phyloP scores from a whole-genome alignment of 805 yeast genomes.

The Kluyveromyces starmeri region DNA sequence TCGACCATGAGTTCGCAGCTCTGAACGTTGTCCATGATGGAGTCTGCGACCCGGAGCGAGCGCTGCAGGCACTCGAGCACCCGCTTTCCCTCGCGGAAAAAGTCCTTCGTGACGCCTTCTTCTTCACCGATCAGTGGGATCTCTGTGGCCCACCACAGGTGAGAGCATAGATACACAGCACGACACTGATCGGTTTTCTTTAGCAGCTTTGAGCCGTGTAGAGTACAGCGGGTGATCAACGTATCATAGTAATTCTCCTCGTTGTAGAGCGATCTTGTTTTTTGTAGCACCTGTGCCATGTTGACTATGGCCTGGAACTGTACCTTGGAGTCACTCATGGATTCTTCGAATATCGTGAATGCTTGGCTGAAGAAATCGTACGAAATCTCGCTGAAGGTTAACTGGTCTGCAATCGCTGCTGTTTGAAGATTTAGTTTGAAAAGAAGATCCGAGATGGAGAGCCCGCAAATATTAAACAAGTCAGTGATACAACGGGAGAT shows the following conservation, averaged over 20 bases:
- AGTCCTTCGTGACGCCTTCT: conserved; percentile 34
- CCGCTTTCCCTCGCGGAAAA: conserved; percentile 50
- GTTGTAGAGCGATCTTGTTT: conserved; percentile 40
- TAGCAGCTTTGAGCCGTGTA: conserved; percentile 79
- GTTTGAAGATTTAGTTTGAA: conserved; percentile 48
- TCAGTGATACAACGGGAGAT: conserved; percentile 64
- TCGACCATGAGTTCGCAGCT: conserved; percentile 79
- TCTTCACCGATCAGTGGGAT: conserved; percentile 38
- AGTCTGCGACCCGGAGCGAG: conserved; percentile 82
- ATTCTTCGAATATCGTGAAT: conserved; percentile 72
- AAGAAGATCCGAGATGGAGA: conserved; percentile 25
- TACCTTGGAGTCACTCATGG: conserved; percentile 42
- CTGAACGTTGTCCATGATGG: conserved; percentile 68
- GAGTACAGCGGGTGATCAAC: conserved; percentile 73
- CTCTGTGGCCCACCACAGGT: conserved; percentile 89
- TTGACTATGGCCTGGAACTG: conserved; percentile 46
- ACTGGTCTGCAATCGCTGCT: conserved; percentile 75
- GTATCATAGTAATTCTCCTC: conserved; percentile 56
- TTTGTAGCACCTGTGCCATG: conserved; percentile 43
- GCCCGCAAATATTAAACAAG: conserved; percentile 33
- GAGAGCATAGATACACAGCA: conserved; percentile 75
- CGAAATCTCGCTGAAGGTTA: conserved; percentile 58
- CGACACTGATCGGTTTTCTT: conserved; percentile 94
- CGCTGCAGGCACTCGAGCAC: conserved; percentile 88
- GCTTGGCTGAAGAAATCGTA: conserved; percentile 88